Base-by-base conservation (phyloP, 2,329 filamentous ascomycete genomes). In the Botrytis porri region DNA sequence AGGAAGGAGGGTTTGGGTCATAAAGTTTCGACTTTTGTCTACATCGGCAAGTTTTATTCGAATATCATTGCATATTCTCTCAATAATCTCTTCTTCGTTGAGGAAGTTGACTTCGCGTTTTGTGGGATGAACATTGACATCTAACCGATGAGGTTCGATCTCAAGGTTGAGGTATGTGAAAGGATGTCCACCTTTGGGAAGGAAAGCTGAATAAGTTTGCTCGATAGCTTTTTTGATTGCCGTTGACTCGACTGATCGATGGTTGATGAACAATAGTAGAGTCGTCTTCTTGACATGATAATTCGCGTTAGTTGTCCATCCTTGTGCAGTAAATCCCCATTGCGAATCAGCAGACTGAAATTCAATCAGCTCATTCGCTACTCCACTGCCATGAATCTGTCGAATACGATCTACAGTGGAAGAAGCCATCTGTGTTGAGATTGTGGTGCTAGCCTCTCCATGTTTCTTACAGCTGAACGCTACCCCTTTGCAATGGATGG, bases 401-500 rank as follows among this genome's bases (percentile, higher is more conserved):
- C 95, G 92, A 76, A 99, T 97, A 16, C 95, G 89, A 80, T 98
- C 95, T 59, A 91, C 85, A 0, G 89, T 90, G 9, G 86, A 91
- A 22, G 95, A 92, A 73, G 86, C 89, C 14, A 90, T 87, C 71
- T 92, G 91, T 0, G 97, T 91, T 14, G 95, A 92, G 61, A 99
- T 88, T 74, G 92, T 94, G 39, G 91, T 90, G 10, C 92, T 92
- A 6, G 93, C 89, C 78, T 98, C 96, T 72, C 95, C 95, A 76
- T 96, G 91, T 82, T 98, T 99, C 82, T 98, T 98, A 84, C 96
- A 98, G 4, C 94, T 95, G 81, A 99, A 98, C 1, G 93, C 93
- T 20, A 99, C 94, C n/a, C 92, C 90, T 71, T 88, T 85, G 80
- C 95, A 98, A 82, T 99, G 96, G 16, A 99, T 89, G 41, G 96